Percentiles rank a stretch among this genome's conserved stretches.
phyloP scores from a whole-genome alignment of 108 stramenopile genomes.

The Nitzschia putrida region DNA sequence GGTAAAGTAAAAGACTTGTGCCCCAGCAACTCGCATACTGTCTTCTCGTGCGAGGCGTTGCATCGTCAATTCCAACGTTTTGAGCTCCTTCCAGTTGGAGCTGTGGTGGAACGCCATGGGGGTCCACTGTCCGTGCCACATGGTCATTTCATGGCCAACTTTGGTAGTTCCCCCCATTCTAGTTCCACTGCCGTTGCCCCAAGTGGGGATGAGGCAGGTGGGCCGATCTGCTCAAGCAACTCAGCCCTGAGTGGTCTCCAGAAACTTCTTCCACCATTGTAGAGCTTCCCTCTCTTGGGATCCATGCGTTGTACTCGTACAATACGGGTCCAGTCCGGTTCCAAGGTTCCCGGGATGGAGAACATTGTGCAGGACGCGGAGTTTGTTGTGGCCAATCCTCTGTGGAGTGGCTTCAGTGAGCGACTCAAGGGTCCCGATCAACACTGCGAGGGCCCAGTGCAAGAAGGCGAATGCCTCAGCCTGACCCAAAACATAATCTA shows the following conservation, averaged over 20 bases:
- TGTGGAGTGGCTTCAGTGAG: neutral
- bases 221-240: neutral
- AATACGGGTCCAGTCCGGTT: neutral
- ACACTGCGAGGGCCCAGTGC: neutral
- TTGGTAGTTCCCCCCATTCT: neutral
- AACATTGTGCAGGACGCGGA: neutral
- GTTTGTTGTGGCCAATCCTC: neutral
- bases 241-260: neutral
- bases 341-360: neutral
- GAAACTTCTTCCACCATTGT: neutral
- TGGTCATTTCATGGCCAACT: neutral
- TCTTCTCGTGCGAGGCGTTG: neutral
- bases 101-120: neutral
- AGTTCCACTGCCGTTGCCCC: neutral
- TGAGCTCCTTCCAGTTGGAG: slow-evolving; percentile 1
- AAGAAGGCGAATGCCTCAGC: neutral
- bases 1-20: neutral
- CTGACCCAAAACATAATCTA: neutral
- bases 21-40: neutral
- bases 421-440: neutral
- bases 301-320: neutral
- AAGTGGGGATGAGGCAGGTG: neutral
- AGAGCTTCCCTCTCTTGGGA: neutral
- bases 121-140: neutral
- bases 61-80: neutral